These are phyloP conservation scores for Spergularia azorica DNA, from an alignment of 179 eudicot species.

Conservation along the genomic window DNA sequence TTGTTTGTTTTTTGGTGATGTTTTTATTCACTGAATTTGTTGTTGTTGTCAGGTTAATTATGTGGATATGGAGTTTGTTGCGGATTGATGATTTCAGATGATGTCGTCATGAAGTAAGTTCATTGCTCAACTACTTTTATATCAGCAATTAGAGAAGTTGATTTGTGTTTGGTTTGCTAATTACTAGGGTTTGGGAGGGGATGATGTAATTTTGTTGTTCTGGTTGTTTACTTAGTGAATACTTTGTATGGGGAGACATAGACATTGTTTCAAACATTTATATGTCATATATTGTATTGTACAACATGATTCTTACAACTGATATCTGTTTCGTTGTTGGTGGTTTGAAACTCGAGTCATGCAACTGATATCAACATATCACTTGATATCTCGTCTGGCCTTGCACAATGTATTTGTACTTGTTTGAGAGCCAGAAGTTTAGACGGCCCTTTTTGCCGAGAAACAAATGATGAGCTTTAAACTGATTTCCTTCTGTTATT, in stretches of 20 bases:
- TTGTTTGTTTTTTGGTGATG: neutral
- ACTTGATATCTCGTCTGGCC: neutral
- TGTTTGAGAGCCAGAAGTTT: neutral
- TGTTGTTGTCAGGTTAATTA: conserved; percentile 28
- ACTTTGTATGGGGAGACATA: conserved; percentile 9
- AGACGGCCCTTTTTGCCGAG: neutral
- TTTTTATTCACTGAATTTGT: neutral
- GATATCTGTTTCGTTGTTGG: neutral
- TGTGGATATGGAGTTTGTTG: neutral
- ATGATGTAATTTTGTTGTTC: neutral
- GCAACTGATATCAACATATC: neutral
- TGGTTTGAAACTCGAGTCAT: neutral
- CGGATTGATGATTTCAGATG: neutral
- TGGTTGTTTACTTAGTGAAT: conserved; percentile 16
- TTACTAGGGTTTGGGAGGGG: neutral
- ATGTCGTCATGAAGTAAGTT: too few relatives aligned
- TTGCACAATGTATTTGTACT: neutral
- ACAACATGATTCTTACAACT: conserved; percentile 9
- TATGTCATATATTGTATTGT: conserved; percentile 22
- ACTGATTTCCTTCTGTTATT: too few relatives aligned
- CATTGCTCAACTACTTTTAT: neutral
- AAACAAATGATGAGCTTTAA: too few relatives aligned
- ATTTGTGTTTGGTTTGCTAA: neutral
- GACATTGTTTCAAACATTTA: neutral
- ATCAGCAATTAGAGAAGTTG: neutral